Evolutionary conservation across 139 green algal genomes (phyloP).

Genomic region (Ettlia oleoabundans): DNA sequence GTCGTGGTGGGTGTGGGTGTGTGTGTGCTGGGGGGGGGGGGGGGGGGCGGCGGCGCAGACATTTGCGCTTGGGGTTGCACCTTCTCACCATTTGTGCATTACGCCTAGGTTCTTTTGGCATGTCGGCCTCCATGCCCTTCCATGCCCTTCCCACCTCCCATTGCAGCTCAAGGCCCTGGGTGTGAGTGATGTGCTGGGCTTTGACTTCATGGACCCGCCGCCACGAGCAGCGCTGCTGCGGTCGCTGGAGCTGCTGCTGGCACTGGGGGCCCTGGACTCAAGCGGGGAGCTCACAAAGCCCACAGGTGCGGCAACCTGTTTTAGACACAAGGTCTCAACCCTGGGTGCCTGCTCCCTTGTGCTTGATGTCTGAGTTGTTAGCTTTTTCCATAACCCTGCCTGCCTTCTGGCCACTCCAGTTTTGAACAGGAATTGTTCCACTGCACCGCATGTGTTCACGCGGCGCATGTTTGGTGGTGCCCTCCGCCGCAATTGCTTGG

Average conservation of each 20-base stretch:
- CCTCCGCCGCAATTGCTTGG: no score
- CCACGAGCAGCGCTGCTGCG: slow-evolving; percentile 86
- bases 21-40: background rate
- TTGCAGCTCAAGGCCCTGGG: slow-evolving; percentile 86
- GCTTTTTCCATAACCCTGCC: no score
- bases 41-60: background rate
- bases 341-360: no score
- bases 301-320: no score
- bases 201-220: slow-evolving; percentile 93
- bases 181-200: slow-evolving; percentile 89
- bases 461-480: no score
- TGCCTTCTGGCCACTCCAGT: no score
- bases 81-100: background rate
- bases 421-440: no score
- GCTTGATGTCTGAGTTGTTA: no score
- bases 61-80: background rate
- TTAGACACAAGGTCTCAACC: no score
- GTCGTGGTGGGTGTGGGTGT: background rate
- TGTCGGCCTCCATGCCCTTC: background rate
- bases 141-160: background rate
- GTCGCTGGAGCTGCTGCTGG: slow-evolving; percentile 78
- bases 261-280: slow-evolving; percentile 80
- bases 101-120: background rate
- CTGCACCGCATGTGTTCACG: no score
- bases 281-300: slow-evolving; percentile 57